phyloP scores from a whole-genome alignment of 78 protist species.

The Dictyostelium intermedium region DNA sequence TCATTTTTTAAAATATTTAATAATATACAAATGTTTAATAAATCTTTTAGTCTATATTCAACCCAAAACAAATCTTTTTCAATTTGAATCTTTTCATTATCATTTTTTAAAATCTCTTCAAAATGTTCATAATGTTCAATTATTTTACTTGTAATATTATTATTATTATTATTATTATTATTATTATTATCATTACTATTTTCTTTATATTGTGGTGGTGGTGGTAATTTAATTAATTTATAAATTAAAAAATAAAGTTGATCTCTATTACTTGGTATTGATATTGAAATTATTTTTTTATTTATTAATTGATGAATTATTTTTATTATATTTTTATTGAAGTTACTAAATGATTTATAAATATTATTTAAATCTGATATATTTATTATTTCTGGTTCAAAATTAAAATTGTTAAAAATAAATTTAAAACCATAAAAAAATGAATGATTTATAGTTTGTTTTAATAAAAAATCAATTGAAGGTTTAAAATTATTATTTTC shows the following conservation, averaged over 20 bases:
- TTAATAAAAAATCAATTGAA: not conserved
- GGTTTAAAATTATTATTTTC: not conserved
- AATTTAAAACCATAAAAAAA: not conserved
- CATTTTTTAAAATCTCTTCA: not conserved
- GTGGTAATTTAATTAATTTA: not conserved
- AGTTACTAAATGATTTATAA: too few relatives aligned
- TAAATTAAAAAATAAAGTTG: too few relatives aligned
- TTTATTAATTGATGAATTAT: too few relatives aligned
- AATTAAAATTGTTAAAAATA: not conserved
- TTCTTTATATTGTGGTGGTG: too few relatives aligned
- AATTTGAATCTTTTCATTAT: not conserved
- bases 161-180: too few relatives aligned
- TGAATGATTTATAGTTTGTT: not conserved
- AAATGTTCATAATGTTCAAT: not conserved
- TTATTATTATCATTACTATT: too few relatives aligned
- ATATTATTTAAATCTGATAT: too few relatives aligned
- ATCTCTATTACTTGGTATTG: not conserved
- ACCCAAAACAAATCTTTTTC: not conserved
- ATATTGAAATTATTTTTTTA: not conserved
- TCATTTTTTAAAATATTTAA: not conserved
- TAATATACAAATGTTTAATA: not conserved
- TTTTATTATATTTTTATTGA: too few relatives aligned
- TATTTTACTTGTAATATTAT: too few relatives aligned
- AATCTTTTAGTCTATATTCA: not conserved
- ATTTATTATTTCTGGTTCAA: too few relatives aligned